Conservation (phyloP, 2,329 filamentous ascomycete species). For the Colletotrichum somersetense region DNA sequence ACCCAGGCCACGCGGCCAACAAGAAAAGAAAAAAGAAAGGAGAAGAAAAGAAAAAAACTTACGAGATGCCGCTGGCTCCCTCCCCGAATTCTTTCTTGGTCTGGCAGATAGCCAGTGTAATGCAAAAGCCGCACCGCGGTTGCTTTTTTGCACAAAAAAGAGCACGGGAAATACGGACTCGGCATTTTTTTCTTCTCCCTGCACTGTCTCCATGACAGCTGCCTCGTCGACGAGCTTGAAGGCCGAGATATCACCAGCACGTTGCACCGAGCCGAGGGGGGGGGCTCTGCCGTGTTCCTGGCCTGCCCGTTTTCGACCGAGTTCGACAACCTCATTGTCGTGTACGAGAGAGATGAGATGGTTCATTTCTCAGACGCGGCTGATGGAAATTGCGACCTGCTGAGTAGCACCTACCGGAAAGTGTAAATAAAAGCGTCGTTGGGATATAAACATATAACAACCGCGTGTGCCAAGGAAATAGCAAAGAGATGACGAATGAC, state of each 20-base stretch:
- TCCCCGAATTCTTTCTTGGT: neutral
- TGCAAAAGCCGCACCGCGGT: neutral
- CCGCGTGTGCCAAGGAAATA: neutral
- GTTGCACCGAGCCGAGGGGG: neutral
- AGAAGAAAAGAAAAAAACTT: too few relatives aligned
- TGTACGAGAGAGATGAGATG: neutral
- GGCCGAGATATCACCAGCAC: neutral
- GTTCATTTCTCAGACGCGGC: neutral
- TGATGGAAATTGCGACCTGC: neutral
- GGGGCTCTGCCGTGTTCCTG: neutral
- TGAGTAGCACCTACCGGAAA: neutral
- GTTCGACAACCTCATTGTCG: neutral
- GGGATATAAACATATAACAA: too few relatives aligned
- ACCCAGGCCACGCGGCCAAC: neutral
- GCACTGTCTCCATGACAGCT: neutral
- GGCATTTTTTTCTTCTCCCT: neutral
- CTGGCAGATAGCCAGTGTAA: neutral
- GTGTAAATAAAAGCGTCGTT: neutral
- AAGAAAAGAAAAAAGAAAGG: too few relatives aligned
- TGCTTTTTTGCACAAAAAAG: neutral
- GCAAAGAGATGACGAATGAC: neutral
- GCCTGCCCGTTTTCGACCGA: neutral
- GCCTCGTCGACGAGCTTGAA: neutral
- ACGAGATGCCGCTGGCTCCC: neutral
- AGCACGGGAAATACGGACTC: neutral